Conservation (phyloP, 148 eudicot genomes). For the Polygonum maritimum region DNA sequence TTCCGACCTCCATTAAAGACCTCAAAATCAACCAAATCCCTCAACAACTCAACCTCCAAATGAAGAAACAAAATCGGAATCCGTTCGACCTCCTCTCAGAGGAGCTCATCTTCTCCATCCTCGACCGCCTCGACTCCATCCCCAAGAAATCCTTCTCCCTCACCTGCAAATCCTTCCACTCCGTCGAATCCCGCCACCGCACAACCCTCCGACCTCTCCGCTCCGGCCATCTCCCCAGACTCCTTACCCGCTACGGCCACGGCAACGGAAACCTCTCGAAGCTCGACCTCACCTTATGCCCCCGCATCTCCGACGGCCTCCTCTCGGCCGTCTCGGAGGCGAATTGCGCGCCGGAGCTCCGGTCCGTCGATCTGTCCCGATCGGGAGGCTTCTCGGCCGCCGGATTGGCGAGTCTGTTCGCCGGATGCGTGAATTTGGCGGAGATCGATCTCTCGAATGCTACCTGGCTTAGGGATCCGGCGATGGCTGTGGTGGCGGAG, state of each 20-base stretch:
- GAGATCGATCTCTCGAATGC: slow-evolving; percentile 74
- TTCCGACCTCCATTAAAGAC: background rate
- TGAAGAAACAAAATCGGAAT: slow-evolving; percentile 15
- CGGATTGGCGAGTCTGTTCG: slow-evolving; percentile 49
- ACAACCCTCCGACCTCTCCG: slow-evolving; percentile 53
- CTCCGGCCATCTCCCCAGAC: slow-evolving; percentile 32
- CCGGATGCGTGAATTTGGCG: slow-evolving; percentile 42
- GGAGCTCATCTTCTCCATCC: slow-evolving; percentile 49
- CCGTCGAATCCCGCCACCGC: slow-evolving; percentile 53
- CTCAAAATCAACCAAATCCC: background rate
- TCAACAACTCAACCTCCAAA: slow-evolving; percentile 3
- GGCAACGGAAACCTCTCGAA: slow-evolving; percentile 14
- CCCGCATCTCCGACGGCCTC: slow-evolving; percentile 47
- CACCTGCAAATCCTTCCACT: slow-evolving; percentile 44
- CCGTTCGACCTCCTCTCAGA: slow-evolving; percentile 56
- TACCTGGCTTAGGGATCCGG: slow-evolving; percentile 46
- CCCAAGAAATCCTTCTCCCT: slow-evolving; percentile 71
- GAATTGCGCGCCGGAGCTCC: slow-evolving; percentile 21
- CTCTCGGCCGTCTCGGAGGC: slow-evolving; percentile 18
- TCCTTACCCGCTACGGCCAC: slow-evolving; percentile 37
- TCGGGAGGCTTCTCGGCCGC: slow-evolving; percentile 48
- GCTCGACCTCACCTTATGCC: slow-evolving; percentile 67
- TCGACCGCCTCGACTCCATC: slow-evolving; percentile 38
- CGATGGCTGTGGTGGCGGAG: slow-evolving; percentile 57
- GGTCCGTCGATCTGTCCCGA: slow-evolving; percentile 47